Evolutionary conservation across 371 early-diverging fungal genomes (phyloP).

Genomic region (Syncephalastrum contaminatum): DNA sequence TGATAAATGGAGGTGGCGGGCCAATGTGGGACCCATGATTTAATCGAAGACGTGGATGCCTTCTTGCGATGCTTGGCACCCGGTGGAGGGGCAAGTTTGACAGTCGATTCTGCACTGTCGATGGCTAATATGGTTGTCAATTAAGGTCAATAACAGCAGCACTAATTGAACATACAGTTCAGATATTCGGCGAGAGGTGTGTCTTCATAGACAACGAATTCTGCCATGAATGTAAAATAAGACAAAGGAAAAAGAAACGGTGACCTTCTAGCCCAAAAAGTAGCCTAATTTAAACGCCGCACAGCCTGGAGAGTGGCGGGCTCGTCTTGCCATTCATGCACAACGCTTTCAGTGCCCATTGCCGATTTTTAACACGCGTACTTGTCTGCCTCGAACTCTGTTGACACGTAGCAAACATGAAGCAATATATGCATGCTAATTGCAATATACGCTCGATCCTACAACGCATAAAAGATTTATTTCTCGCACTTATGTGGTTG

Average conservation of each 20-base stretch:
- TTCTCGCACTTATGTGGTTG: too few relatives aligned
- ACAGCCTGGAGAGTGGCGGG: too few relatives aligned
- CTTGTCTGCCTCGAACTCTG: too few relatives aligned
- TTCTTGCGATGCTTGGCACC: constrained; percentile 9
- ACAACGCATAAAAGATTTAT: too few relatives aligned
- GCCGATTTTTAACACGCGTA: too few relatives aligned
- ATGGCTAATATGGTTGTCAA: constrained; percentile 28
- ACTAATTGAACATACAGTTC: constrained; percentile 45
- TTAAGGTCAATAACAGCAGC: neutral
- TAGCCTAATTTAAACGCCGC: too few relatives aligned
- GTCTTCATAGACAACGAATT: constrained; percentile 70
- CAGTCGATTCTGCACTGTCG: constrained; percentile 39
- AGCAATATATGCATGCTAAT: too few relatives aligned
- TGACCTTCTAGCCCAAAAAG: too few relatives aligned
- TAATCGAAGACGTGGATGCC: constrained; percentile 5
- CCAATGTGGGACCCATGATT: constrained; percentile 10
- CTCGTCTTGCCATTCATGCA: too few relatives aligned
- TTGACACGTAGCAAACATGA: too few relatives aligned
- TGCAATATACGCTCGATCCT: too few relatives aligned
- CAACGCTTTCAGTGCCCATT: too few relatives aligned
- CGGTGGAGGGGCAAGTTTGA: constrained; percentile 29
- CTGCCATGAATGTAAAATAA: constrained; percentile 45
- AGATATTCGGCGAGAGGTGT: constrained; percentile 72
- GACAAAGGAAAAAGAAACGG: constrained; percentile 6
- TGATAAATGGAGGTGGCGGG: constrained; percentile 16